These are phyloP conservation scores for Marsdenia floribunda DNA, from an alignment of 257 asterid genomes.

Conservation along the genomic window DNA sequence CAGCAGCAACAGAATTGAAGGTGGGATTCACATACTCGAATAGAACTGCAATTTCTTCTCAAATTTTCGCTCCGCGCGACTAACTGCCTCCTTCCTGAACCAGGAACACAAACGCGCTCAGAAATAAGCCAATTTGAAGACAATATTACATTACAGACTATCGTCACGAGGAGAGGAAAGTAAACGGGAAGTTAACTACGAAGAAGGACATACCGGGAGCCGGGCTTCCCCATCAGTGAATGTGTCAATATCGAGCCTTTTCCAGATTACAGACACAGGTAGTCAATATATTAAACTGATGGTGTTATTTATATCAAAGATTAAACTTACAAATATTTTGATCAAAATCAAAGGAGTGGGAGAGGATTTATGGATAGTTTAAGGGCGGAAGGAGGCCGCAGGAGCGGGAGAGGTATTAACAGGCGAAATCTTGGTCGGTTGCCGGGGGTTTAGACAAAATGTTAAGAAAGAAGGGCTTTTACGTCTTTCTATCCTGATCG, in stretches of 20 bases:
- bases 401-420: too few species aligned
- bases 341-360: too few species aligned
- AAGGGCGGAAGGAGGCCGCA: too few species aligned
- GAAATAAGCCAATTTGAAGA: neutral
- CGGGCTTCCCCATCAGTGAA: constrained; percentile 19
- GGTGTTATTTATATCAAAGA: too few species aligned
- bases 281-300: neutral
- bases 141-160: neutral
- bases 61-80: constrained; percentile 55
- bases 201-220: constrained; percentile 9
- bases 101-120: neutral
- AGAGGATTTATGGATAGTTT: too few species aligned
- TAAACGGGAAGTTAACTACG: neutral
- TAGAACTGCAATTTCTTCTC: constrained; percentile 69
- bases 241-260: neutral
- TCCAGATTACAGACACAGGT: neutral
- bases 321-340: too few species aligned
- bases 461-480: too few species aligned
- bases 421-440: too few species aligned
- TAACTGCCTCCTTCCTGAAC: constrained; percentile 40
- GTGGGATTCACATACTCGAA: constrained; percentile 33
- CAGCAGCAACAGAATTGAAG: neutral
- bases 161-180: neutral
- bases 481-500: too few species aligned
- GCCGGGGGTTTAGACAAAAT: too few species aligned